These are phyloP conservation scores for Mucor piriformis DNA, from an alignment of 371 early-diverging fungal genomes.

Conservation along the genomic window DNA sequence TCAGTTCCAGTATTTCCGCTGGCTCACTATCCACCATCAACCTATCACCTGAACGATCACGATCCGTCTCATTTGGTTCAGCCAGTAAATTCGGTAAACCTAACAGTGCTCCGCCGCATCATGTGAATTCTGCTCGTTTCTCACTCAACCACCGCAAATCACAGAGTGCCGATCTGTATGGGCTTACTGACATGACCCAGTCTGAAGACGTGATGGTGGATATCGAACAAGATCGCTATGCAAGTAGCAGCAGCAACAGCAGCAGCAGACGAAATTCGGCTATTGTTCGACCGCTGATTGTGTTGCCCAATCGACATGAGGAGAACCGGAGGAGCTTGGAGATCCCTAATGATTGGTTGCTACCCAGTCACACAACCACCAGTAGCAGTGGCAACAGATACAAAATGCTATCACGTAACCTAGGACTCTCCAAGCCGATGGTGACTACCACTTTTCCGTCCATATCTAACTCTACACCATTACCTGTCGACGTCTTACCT, in stretches of 20 bases:
- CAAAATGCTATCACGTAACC: not conserved
- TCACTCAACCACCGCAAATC: slow-evolving; percentile 45
- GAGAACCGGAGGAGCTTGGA: slow-evolving; percentile 41
- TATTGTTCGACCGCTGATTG: slow-evolving; percentile 44
- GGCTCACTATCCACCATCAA: slow-evolving; percentile 24
- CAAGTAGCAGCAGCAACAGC: slow-evolving; percentile 3
- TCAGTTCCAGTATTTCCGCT: slow-evolving; percentile 31
- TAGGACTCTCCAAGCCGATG: slow-evolving; percentile 39
- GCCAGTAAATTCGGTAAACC: slow-evolving; percentile 5
- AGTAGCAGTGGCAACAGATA: slow-evolving; percentile 2
- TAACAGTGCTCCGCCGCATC: slow-evolving; percentile 11
- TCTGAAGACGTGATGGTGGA: not conserved
- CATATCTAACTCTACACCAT: slow-evolving; percentile 44
- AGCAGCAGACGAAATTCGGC: slow-evolving; percentile 35
- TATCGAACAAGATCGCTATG: not conserved
- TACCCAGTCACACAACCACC: slow-evolving; percentile 2
- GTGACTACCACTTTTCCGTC: slow-evolving; percentile 49
- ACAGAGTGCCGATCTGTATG: slow-evolving; percentile 46
- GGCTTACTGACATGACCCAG: slow-evolving; percentile 12
- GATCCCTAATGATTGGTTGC: slow-evolving; percentile 45
- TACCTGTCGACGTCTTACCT: slow-evolving; percentile 16
- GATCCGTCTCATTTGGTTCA: slow-evolving; percentile 42
- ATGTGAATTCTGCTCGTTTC: slow-evolving; percentile 5
- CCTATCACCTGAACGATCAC: not conserved
- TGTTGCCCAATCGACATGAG: slow-evolving; percentile 24